Base-by-base conservation (phyloP, 1,284 basidiomycete species). In the Ustilago crameri region DNA sequence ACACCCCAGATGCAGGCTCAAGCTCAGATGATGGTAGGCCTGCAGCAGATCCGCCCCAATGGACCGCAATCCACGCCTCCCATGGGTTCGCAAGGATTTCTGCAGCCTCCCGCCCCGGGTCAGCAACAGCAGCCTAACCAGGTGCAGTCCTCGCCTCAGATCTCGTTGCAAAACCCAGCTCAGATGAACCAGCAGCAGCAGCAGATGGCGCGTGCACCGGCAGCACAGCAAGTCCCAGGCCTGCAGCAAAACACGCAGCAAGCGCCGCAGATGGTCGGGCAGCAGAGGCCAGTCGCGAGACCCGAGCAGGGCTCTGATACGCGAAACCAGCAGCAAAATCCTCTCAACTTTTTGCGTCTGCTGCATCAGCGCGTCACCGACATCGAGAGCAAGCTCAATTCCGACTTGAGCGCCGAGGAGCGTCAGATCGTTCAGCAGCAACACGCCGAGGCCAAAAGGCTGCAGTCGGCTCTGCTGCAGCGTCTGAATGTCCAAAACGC, bases 281-380 rank as follows among this genome's bases (percentile, higher is more conserved):
- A 54, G 43, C 48, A 46, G 34, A 54, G 60, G n/a, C 72, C 63
- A 9, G 37, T 60, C 12, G 58, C 44, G 20, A 45, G 54, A 44
- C 41, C 51, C 12, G 65, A 74, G 9, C 26, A 34, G 4, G 38
- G 32, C 20, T 24, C 62, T 44, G 53, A 64, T 41, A 35, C 53
- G 32, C 49, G 49, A 51, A 52, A 51, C 40, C 50, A 64, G 27
- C 63, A 60, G 63, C 48, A 72, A 35, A 72, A 66, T 23, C 70
- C 70, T 32, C 54, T 73, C 47, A 74, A 78, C 26, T 74, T 78
- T 14, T 42, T 73, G 41, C 76, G 71, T 14, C 65, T 72, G 12
- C 63, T 78, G 52, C 74, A 78, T 30, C 76, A 74, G 43, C 69
- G 67, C n/a, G 64, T 77, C 48, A 60, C 52, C 5, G 75, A 76